These are phyloP conservation scores for Aquilaria sinensis DNA, from an alignment of 345 rosid species.

Conservation along the genomic window DNA sequence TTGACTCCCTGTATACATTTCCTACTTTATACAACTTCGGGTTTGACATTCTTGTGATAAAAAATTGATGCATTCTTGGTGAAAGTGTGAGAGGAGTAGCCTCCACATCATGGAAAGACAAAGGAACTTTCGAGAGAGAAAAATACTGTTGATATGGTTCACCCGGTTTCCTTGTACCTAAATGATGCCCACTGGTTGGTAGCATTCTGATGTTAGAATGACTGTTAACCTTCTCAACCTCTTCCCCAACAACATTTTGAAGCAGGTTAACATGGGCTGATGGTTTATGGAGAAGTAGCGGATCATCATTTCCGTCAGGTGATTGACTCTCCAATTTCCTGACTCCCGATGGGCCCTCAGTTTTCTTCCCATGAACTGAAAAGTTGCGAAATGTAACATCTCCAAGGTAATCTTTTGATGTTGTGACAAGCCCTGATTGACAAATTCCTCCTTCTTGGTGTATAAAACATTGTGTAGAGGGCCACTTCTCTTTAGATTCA, in stretches of 20 bases:
- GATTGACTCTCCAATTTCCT: slow-evolving; percentile 14
- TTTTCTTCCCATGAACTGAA: slow-evolving; percentile 38
- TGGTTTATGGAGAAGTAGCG: slow-evolving; percentile 17
- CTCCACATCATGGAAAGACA: slow-evolving; percentile 26
- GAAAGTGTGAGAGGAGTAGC: slow-evolving; percentile 29
- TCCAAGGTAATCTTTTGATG: slow-evolving; percentile 16
- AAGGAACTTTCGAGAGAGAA: slow-evolving; percentile 21
- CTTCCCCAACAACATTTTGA: slow-evolving; percentile 16
- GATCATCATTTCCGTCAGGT: slow-evolving; percentile 7
- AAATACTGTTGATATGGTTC: slow-evolving; percentile 15
- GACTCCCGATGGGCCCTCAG: slow-evolving; percentile 19
- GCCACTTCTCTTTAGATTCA: slow-evolving; percentile 16
- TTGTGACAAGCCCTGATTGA: slow-evolving; percentile 16
- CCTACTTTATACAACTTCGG: slow-evolving; percentile 32
- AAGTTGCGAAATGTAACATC: slow-evolving; percentile 16
- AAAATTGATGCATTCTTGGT: slow-evolving; percentile 30
- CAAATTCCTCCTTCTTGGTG: slow-evolving; percentile 12
- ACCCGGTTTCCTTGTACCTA: slow-evolving; percentile 10
- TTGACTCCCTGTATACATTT: slow-evolving; percentile 30
- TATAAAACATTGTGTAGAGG: slow-evolving; percentile 19
- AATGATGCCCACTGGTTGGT: slow-evolving; percentile 17
- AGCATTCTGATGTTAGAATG: slow-evolving; percentile 13
- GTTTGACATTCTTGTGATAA: slow-evolving; percentile 31
- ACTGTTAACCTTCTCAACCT: slow-evolving; percentile 15
- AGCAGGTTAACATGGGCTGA: slow-evolving; percentile 17